Conservation (phyloP, 495 filamentous ascomycete species). For the Cercophora samala region DNA sequence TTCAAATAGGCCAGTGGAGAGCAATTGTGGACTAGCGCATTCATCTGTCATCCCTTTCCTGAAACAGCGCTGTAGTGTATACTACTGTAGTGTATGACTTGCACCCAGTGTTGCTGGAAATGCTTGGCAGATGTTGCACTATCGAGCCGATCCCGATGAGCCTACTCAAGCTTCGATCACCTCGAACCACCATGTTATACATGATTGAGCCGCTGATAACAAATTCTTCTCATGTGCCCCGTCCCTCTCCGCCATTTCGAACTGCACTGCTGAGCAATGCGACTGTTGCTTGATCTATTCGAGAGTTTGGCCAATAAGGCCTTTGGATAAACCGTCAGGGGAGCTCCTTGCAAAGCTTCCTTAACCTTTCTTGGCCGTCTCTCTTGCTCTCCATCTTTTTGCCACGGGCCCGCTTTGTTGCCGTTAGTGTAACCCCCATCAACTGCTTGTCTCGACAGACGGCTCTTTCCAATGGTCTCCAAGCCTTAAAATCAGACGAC, state of each 20-base stretch:
- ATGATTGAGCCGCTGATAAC: not conserved
- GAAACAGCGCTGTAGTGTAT: not conserved
- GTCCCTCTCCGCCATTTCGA: too few species aligned
- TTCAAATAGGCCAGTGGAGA: not conserved
- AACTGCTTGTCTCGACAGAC: constrained; percentile 4
- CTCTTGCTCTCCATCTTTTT: not conserved
- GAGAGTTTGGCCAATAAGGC: not conserved
- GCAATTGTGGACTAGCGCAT: not conserved
- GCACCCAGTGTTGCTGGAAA: not conserved
- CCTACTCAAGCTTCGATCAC: not conserved
- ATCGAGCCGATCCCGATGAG: not conserved
- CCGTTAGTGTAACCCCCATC: not conserved
- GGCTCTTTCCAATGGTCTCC: constrained; percentile 5
- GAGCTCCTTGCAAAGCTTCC: not conserved
- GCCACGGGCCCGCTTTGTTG: not conserved
- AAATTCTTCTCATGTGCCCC: not conserved
- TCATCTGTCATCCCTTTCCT: not conserved
- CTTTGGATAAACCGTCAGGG: not conserved
- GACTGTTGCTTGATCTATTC: not conserved
- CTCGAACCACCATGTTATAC: not conserved
- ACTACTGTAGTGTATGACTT: too few species aligned
- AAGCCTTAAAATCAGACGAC: not conserved
- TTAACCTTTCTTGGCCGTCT: not conserved
- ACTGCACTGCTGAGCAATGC: too few species aligned
- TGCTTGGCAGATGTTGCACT: not conserved